phyloP scores from a whole-genome alignment of 331 rosid species.

The Stylosanthes scabra region DNA sequence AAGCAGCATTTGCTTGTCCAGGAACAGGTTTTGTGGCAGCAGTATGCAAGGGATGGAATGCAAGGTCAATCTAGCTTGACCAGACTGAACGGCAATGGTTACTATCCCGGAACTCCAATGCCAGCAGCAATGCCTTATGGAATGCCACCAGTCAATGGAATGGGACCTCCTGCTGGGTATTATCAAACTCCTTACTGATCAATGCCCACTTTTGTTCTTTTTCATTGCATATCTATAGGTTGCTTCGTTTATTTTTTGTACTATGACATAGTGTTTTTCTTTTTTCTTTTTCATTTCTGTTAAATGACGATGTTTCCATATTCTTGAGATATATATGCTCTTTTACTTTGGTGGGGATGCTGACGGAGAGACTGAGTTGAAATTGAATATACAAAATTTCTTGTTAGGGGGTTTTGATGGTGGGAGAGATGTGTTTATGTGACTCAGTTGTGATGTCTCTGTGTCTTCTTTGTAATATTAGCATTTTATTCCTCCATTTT shows the following conservation, averaged over 20 bases:
- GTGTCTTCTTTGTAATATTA: constrained; percentile 53
- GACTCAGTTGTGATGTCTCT: constrained; percentile 54
- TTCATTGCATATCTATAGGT: constrained; percentile 48
- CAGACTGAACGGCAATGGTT: constrained; percentile 61
- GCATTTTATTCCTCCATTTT: constrained; percentile 50
- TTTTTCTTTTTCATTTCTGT: constrained; percentile 39
- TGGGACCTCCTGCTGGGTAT: constrained; percentile 76
- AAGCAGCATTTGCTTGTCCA: constrained; percentile 80
- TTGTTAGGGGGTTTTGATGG: constrained; percentile 56
- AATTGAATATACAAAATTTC: constrained; percentile 46
- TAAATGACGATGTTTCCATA: constrained; percentile 43
- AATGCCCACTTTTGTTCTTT: constrained; percentile 1
- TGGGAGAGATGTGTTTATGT: constrained; percentile 49
- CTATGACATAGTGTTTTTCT: constrained; percentile 48
- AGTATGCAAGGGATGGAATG: constrained; percentile 87
- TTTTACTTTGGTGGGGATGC: constrained; percentile 50
- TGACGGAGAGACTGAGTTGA: constrained; percentile 49
- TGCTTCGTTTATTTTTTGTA: constrained; percentile 51
- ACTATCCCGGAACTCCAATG: constrained; percentile 63
- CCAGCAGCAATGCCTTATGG: constrained; percentile 71
- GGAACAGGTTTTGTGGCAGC: constrained; percentile 91
- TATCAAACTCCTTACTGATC: constrained; percentile 75
- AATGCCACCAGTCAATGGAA: constrained; percentile 77
- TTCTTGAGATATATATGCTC: constrained; percentile 61
- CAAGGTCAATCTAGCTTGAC: constrained; percentile 84